Percentiles rank a stretch among this genome's conserved stretches.
Conservation (phyloP, 2,329 filamentous ascomycete species). For the Aspergillus sp. region DNA sequence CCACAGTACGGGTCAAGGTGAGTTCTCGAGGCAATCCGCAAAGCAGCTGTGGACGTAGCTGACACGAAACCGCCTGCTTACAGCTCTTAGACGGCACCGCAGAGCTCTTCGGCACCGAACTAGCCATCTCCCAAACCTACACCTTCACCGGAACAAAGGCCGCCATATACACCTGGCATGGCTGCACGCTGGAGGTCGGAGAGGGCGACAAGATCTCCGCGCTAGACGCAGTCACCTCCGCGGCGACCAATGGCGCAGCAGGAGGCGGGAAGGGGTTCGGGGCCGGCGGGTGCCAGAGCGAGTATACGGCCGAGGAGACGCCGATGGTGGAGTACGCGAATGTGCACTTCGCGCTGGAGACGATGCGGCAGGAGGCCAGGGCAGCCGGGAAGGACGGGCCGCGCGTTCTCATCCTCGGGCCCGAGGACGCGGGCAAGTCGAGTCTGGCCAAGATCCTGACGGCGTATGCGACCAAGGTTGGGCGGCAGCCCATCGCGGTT, state of each 20-base stretch:
- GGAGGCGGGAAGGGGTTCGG: constrained; percentile 18
- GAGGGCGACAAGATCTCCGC: constrained; percentile 45
- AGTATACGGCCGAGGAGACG: constrained; percentile 68
- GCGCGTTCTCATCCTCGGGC: constrained; percentile 73
- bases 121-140: constrained; percentile 71
- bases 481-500: constrained; percentile 67
- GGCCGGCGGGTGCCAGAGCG: constrained; percentile 55
- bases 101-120: constrained; percentile 90
- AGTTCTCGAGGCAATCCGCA: no score
- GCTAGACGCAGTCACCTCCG: constrained; percentile 20
- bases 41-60: no score
- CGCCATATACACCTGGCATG: constrained; percentile 86
- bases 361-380: constrained; percentile 55
- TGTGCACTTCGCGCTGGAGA: constrained; percentile 76
- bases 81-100: constrained; percentile 71
- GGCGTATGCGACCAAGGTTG: constrained; percentile 66
- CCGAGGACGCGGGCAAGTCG: constrained; percentile 72
- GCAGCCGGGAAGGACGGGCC: constrained; percentile 52
- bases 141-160: constrained; percentile 72
- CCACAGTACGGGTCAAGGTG: constrained; percentile 46
- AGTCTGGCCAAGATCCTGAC: constrained; percentile 67
- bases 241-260: constrained; percentile 11
- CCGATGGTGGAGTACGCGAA: constrained; percentile 74
- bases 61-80: no score
- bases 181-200: constrained; percentile 72